phyloP scores from a whole-genome alignment of 2,329 filamentous ascomycete genomes.

The Arthroderma sp. region DNA sequence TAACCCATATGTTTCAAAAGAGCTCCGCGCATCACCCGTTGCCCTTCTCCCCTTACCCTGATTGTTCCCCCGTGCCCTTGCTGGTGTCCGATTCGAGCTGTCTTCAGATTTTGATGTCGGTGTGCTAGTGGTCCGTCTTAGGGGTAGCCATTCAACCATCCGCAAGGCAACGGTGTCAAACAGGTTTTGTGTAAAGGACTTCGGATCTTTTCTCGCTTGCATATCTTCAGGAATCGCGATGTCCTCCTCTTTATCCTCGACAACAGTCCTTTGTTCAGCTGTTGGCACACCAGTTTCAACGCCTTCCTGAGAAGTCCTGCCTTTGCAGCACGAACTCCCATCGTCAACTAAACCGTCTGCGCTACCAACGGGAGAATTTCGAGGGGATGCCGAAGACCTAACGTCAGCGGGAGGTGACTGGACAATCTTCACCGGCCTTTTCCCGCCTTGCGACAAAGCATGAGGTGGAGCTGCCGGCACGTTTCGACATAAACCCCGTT shows the following conservation, averaged over 20 bases:
- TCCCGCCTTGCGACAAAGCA: constrained; percentile 2
- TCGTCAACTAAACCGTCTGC: neutral
- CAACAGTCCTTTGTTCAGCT: neutral
- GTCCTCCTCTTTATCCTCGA: neutral
- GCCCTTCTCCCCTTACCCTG: neutral
- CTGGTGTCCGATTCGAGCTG: no score
- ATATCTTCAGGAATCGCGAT: constrained; percentile 2
- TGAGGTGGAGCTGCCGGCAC: constrained; percentile 12
- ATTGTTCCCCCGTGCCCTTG: no score
- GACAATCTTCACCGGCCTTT: neutral
- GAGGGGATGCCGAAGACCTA: neutral
- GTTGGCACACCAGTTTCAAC: no score
- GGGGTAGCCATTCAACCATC: constrained; percentile 35
- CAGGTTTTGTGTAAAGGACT: constrained; percentile 49
- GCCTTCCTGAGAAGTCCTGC: neutral
- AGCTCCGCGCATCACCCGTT: neutral
- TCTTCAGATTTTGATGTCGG: neutral
- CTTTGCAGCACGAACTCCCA: neutral
- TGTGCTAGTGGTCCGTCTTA: constrained; percentile 9
- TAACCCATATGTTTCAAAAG: no score
- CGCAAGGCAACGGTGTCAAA: constrained; percentile 35
- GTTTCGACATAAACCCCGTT: constrained; percentile 52
- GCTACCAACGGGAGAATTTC: neutral
- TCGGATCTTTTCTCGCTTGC: constrained; percentile 39
- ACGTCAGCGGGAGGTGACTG: neutral